Evolutionary conservation across 176 grass and related monocot species (phyloP), one percentile per base, ranked within the genome.

Genomic region (Luzula sylvatica): DNA sequence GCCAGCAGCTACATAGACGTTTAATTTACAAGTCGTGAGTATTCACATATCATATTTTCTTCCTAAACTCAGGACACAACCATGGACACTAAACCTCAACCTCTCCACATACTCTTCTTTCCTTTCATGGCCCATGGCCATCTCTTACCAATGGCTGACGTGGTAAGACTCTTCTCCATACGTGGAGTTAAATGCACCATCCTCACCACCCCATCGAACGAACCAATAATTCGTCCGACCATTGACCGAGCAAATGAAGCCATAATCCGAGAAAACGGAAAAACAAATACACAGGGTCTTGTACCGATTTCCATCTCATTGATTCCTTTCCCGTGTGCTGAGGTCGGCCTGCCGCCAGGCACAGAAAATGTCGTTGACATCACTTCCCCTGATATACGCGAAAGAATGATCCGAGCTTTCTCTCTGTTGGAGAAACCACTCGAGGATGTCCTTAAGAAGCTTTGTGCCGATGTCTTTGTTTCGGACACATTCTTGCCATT

Each of bases 81-180:
- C 56, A 76, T 80, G 65, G 25, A 48, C 2, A 15, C 23, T 48
- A 56, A 69, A 42, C 43, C 66, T 52, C 30, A 35, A 7, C 62
- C 60, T 11, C 54, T 93, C 24, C 87, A 75, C 52, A 66, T 93
- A 27, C 70, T 93, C 30, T 69, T 93, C 61, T 61, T 93, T 8
- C 87, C 87, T 12, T 82, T 75, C 53, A 24, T 78, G 6, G 65
- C 66, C 1, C 72, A 63, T 0, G 81, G 87, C 0, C 87, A 93
- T 50, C 69, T 86, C 41, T 70, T 93, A 13, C 81, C 87, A 7
- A 11, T 55, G 26, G 66, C 73, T 3, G 87, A 93, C 69, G 59
- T 93, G 38, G 77, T 69, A 25, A 53, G 77, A 2, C 13, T 78
- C 44, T 86, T 86, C 22, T 65, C 87, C 11, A 11, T 53, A 14